A percentile compares a stretch with the other conserved stretches of the same genome.
These are phyloP conservation scores for Cercospora zeae-maydis DNA, from an alignment of 2,329 filamentous ascomycete species.

Conservation along the genomic window DNA sequence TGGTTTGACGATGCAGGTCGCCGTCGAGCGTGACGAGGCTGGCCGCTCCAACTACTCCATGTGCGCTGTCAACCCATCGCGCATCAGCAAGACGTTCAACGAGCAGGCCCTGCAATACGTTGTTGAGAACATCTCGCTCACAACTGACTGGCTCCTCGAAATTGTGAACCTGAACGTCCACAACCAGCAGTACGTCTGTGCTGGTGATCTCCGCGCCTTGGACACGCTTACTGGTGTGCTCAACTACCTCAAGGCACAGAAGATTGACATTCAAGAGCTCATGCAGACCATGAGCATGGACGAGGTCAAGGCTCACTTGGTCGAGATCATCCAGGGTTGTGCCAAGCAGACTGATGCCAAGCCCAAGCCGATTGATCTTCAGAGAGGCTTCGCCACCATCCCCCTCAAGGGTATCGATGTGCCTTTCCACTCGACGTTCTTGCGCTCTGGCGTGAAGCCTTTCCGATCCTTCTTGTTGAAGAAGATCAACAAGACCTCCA, in stretches of 20 bases:
- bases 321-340: conserved; percentile 85
- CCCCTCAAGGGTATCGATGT: conserved; percentile 96
- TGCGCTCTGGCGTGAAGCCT: conserved; percentile 96
- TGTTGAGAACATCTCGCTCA: conserved; percentile 89
- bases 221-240: conserved; percentile 71
- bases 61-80: conserved; percentile 97
- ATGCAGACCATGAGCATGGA: conserved; percentile 83
- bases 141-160: conserved; percentile 92
- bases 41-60: conserved; percentile 98
- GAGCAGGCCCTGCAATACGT: conserved; percentile 96
- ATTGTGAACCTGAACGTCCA: conserved; percentile 93
- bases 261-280: conserved; percentile 93
- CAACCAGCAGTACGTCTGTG: conserved; percentile 67
- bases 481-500: conserved; percentile 99
- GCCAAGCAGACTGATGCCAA: conserved; percentile 85
- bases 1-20: conserved; percentile 98
- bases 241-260: conserved; percentile 94
- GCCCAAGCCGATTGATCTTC: conserved; percentile 79
- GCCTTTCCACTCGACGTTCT: conserved; percentile 97
- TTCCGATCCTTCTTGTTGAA: conserved; percentile 98
- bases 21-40: conserved; percentile 88
- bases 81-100: conserved; percentile 98
- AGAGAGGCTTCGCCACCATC: conserved; percentile 95
- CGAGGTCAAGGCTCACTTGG: conserved; percentile 83
- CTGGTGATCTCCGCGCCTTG: conserved; percentile 63